phyloP scores from a whole-genome alignment of 129 eudicot species.

The Centaurea solstitialis region DNA sequence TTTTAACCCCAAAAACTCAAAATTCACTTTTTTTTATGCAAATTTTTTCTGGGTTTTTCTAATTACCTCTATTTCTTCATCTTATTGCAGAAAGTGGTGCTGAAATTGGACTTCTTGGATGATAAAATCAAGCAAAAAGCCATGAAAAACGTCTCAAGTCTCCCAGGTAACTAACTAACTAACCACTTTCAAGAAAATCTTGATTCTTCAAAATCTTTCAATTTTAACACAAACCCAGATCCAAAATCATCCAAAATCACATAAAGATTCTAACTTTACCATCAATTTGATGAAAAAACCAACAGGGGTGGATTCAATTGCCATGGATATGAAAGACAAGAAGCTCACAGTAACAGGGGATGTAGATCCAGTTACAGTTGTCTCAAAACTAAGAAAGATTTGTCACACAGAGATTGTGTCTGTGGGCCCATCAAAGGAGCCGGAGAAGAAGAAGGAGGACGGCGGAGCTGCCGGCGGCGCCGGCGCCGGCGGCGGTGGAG shows the following conservation, averaged over 20 bases:
- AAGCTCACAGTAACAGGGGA: constrained; percentile 77
- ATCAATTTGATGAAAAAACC: neutral
- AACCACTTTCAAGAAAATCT: neutral
- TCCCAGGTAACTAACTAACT: constrained; percentile 52
- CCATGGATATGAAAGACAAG: constrained; percentile 79
- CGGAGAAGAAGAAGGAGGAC: constrained; percentile 73
- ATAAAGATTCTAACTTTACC: neutral
- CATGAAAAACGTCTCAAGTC: constrained; percentile 80
- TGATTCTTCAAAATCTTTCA: neutral
- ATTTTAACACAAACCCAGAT: constrained; percentile 19
- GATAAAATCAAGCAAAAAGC: constrained; percentile 81
- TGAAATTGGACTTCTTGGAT: constrained; percentile 70
- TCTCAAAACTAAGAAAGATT: constrained; percentile 64
- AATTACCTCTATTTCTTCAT: neutral
- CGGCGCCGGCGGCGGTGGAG: constrained; percentile 41
- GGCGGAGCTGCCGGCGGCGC: constrained; percentile 40
- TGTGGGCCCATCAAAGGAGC: constrained; percentile 90
- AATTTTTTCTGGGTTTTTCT: neutral
- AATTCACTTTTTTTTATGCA: neutral
- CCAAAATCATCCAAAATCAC: constrained; percentile 15
- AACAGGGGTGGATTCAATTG: constrained; percentile 72
- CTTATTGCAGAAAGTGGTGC: constrained; percentile 68
- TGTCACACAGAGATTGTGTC: constrained; percentile 68
- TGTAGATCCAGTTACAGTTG: constrained; percentile 70
- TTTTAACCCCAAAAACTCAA: neutral